phyloP scores from a whole-genome alignment of 768 basidiomycete genomes.

The Rhizopogon vesiculosus region DNA sequence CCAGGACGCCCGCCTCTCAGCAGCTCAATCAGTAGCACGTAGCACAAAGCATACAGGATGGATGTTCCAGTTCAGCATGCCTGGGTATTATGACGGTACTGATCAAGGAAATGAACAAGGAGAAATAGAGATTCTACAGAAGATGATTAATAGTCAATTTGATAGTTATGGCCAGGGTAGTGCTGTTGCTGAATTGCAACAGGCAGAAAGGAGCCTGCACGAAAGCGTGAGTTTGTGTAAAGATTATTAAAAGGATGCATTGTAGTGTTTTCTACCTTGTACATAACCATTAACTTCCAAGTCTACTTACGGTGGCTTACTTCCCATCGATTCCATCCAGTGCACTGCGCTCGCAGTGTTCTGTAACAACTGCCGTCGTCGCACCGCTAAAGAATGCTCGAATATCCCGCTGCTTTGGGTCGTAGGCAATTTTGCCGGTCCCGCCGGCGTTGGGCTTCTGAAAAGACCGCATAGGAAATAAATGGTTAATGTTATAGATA shows the following conservation, averaged over 20 bases:
- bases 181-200: conserved; percentile 6
- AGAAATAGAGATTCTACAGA: conserved; percentile 7
- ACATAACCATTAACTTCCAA: too few relatives aligned
- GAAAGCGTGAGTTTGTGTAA: neutral
- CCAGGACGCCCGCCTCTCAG: too few relatives aligned
- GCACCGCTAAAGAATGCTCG: conserved; percentile 62
- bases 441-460: conserved; percentile 72
- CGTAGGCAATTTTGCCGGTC: conserved; percentile 64
- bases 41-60: too few relatives aligned
- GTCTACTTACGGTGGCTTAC: neutral
- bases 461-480: conserved; percentile 16
- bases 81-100: conserved; percentile 5
- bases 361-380: conserved; percentile 6
- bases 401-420: conserved; percentile 73
- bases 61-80: conserved; percentile 12
- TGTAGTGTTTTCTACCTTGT: too few relatives aligned
- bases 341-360: conserved; percentile 22
- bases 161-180: conserved; percentile 12
- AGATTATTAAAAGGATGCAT: neutral
- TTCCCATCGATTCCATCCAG: conserved; percentile 17
- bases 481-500: neutral
- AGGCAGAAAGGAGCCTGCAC: conserved; percentile 4
- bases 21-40: too few relatives aligned
- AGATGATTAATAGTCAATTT: conserved; percentile 10
- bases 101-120: neutral